These are phyloP conservation scores for Tuber borchii DNA, from an alignment of 495 filamentous ascomycete genomes.

Conservation along the genomic window DNA sequence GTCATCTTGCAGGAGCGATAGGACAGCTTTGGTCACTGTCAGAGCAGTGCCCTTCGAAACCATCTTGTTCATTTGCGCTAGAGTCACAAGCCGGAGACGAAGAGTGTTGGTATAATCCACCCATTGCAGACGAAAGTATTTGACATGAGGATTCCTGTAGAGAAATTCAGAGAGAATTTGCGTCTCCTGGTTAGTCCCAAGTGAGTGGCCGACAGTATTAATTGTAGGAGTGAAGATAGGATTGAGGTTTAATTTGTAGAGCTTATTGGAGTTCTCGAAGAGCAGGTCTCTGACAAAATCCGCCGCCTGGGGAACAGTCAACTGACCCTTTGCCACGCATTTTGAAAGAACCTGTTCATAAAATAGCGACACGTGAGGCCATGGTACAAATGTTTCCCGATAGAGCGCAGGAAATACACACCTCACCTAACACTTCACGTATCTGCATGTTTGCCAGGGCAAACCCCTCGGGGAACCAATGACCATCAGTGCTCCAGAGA, in stretches of 20 bases:
- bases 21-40: conserved; percentile 51
- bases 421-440: conserved; percentile 56
- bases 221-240: conserved; percentile 23
- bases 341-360: conserved; percentile 52
- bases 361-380: conserved; percentile 8
- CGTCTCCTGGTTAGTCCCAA: conserved; percentile 7
- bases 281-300: conserved; percentile 54
- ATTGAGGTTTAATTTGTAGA: conserved; percentile 51
- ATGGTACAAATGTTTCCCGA: not conserved
- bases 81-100: conserved; percentile 64
- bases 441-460: conserved; percentile 72
- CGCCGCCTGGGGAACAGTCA: conserved; percentile 52
- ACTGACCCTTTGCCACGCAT: conserved; percentile 53
- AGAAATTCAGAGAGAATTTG: conserved; percentile 40
- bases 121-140: conserved; percentile 68
- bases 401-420: conserved; percentile 7
- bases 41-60: conserved; percentile 51
- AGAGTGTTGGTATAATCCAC: conserved; percentile 67
- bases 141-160: conserved; percentile 43
- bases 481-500: conserved; percentile 78
- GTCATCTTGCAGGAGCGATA: conserved; percentile 59
- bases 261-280: conserved; percentile 60
- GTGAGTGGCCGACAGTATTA: conserved; percentile 11
- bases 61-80: conserved; percentile 57
- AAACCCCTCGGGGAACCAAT: conserved; percentile 78